Conservation (phyloP, 176 grass and related monocot genomes). For the Tuctoria greenei region DNA sequence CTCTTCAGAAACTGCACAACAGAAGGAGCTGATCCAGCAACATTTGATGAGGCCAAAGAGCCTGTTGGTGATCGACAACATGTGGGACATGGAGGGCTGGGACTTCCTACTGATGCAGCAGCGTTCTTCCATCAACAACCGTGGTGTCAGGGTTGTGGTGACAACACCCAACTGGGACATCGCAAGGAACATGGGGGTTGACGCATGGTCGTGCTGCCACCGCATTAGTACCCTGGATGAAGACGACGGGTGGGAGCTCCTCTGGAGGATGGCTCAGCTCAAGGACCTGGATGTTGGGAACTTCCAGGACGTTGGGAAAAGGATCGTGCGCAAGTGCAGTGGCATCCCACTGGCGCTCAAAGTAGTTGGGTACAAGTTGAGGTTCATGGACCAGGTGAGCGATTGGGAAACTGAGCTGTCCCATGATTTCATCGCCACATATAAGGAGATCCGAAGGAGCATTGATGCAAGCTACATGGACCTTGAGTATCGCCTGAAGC, state of each 20-base stretch:
- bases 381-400: background rate
- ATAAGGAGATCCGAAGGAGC: background rate
- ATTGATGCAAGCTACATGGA: slow-evolving; percentile 6
- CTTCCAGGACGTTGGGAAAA: background rate
- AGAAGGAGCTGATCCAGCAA: background rate
- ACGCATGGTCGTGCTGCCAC: background rate
- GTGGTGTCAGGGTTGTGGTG: background rate
- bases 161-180: background rate
- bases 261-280: background rate
- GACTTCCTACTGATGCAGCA: background rate
- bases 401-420: background rate
- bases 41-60: background rate
- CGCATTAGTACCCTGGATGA: background rate
- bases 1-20: background rate
- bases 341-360: background rate
- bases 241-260: slow-evolving; percentile 1
- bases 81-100: background rate
- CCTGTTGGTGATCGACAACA: slow-evolving; percentile 1
- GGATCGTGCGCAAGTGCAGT: slow-evolving; percentile 15
- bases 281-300: background rate
- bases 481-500: background rate
- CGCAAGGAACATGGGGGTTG: background rate
- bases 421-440: background rate
- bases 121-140: background rate
- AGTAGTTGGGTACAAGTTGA: background rate